A percentile compares a stretch with the other conserved stretches of the same genome.
phyloP scores from a whole-genome alignment of 2,329 filamentous ascomycete genomes.

The Rhynchosporium secalis region DNA sequence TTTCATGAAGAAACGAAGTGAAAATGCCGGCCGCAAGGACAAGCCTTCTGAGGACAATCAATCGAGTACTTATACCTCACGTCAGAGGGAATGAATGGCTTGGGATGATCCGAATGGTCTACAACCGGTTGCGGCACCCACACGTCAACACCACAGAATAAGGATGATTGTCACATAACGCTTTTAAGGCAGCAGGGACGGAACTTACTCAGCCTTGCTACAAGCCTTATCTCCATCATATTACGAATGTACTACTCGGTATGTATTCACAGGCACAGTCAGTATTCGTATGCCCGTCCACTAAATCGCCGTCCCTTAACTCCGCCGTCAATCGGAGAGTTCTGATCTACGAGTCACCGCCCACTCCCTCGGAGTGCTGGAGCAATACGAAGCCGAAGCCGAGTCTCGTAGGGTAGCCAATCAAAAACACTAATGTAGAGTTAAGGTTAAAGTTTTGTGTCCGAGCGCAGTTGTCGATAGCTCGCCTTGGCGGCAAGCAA shows the following conservation, averaged over 20 bases:
- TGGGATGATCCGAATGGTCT: background rate
- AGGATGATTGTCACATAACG: background rate
- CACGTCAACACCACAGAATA: background rate
- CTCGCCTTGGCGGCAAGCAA: background rate
- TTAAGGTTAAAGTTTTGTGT: constrained; percentile 5
- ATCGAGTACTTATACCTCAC: background rate
- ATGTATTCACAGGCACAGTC: constrained; percentile 8
- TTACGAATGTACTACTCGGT: no score
- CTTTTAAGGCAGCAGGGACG: constrained; percentile 12
- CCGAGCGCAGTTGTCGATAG: background rate
- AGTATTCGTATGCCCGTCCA: constrained; percentile 17
- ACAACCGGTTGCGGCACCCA: constrained; percentile 10
- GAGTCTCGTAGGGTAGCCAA: constrained; percentile 13
- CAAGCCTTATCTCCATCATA: constrained; percentile 1
- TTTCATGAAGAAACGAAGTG: background rate
- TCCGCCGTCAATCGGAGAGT: constrained; percentile 9
- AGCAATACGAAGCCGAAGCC: constrained; percentile 8
- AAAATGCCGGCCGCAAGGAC: background rate
- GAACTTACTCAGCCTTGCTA: constrained; percentile 17
- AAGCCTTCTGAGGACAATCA: constrained; percentile 4
- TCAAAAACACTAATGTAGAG: background rate
- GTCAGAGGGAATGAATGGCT: constrained; percentile 1
- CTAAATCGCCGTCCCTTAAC: background rate
- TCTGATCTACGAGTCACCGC: constrained; percentile 15
- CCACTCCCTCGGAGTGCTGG: background rate